phyloP scores from a whole-genome alignment of 2,329 filamentous ascomycete species.

The Microdochium paspali region DNA sequence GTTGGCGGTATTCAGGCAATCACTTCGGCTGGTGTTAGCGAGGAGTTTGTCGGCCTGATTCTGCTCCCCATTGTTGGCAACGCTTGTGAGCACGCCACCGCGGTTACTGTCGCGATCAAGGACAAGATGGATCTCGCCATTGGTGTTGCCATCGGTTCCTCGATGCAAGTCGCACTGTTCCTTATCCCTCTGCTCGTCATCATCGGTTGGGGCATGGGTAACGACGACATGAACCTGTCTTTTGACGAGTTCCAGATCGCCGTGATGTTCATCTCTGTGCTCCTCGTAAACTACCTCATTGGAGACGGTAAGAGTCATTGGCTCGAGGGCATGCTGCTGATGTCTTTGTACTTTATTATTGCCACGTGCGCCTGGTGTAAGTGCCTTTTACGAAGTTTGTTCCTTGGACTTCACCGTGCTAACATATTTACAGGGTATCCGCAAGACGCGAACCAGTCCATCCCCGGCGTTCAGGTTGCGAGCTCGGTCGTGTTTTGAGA shows the following conservation, averaged over 20 bases:
- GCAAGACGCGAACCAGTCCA: not conserved
- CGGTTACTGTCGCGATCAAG: conserved; percentile 70
- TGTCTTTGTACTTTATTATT: conserved; percentile 74
- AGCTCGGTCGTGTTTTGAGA: not conserved
- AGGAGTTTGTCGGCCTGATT: conserved; percentile 73
- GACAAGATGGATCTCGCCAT: conserved; percentile 82
- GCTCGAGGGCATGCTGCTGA: conserved; percentile 67
- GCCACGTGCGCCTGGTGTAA: conserved; percentile 57
- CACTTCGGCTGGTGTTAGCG: conserved; percentile 50
- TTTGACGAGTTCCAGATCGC: conserved; percentile 88
- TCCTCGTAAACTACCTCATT: conserved; percentile 81
- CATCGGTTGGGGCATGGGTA: conserved; percentile 66
- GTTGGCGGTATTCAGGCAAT: conserved; percentile 65
- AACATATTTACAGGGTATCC: not conserved
- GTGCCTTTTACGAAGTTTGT: conserved; percentile 13
- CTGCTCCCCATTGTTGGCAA: conserved; percentile 78
- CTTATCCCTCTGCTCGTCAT: conserved; percentile 69
- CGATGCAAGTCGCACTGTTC: conserved; percentile 74
- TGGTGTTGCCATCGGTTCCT: conserved; percentile 69
- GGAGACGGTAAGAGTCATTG: conserved; percentile 77
- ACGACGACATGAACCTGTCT: conserved; percentile 68
- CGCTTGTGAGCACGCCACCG: conserved; percentile 73
- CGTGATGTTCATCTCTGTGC: conserved; percentile 71
- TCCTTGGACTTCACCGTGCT: not conserved
- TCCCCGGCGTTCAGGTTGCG: not conserved